Percentiles rank a stretch among this genome's conserved stretches.
Evolutionary conservation across 768 basidiomycete genomes (phyloP).

Genomic region (Pulveroboletus sp.): DNA sequence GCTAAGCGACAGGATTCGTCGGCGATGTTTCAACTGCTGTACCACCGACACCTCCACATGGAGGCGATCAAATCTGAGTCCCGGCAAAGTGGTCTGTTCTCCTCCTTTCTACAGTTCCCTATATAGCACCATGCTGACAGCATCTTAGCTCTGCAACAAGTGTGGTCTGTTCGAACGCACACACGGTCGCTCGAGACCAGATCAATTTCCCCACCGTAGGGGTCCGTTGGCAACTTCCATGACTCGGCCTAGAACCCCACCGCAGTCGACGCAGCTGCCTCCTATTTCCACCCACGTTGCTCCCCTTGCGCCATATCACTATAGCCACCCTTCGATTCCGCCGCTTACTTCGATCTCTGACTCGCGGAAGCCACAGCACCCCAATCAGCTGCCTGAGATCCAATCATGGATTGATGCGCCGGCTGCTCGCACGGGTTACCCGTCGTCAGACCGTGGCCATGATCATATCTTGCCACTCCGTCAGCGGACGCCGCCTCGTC

Average conservation of each 20-base stretch:
- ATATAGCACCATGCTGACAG: constrained; percentile 5
- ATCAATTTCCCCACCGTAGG: constrained; percentile 77
- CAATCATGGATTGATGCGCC: constrained; percentile 43
- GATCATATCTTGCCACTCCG: constrained; percentile 28
- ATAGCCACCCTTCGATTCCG: constrained; percentile 50
- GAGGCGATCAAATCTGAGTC: constrained; percentile 70
- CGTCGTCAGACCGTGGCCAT: constrained; percentile 29
- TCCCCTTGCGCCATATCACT: constrained; percentile 44
- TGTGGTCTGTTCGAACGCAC: constrained; percentile 80
- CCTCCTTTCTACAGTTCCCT: background rate
- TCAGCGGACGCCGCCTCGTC: constrained; percentile 31
- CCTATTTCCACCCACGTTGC: constrained; percentile 41
- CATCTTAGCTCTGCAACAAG: constrained; percentile 47
- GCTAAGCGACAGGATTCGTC: constrained; percentile 67
- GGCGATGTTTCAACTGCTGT: constrained; percentile 80
- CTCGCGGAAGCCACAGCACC: constrained; percentile 29
- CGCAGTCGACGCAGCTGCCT: constrained; percentile 40
- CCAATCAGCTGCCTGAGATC: constrained; percentile 42
- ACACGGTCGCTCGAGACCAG: constrained; percentile 71
- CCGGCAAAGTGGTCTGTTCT: constrained; percentile 65
- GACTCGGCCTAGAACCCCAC: constrained; percentile 45
- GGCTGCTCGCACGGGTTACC: constrained; percentile 24
- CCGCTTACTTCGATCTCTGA: constrained; percentile 39
- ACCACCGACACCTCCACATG: constrained; percentile 83
- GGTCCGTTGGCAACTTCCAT: constrained; percentile 57